Evolutionary conservation across 2,329 filamentous ascomycete species (phyloP).

Genomic region (Sarocladium strictum): DNA sequence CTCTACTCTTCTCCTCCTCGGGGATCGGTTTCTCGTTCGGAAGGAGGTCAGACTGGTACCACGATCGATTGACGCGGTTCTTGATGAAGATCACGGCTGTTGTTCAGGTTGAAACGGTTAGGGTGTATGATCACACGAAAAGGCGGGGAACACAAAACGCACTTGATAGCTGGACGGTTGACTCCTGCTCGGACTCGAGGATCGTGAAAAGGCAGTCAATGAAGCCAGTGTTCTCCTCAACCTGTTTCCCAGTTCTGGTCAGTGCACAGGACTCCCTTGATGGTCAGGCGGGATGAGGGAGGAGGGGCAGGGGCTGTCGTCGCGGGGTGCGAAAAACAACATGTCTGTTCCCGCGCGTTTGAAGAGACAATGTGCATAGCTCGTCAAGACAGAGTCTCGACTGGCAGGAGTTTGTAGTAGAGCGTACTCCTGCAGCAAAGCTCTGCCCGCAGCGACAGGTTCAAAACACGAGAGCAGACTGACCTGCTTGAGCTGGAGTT

Average conservation of each 20-base stretch:
- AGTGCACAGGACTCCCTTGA: constrained; percentile 13
- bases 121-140: constrained; percentile 6
- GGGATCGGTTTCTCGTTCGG: constrained; percentile 69
- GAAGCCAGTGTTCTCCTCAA: constrained; percentile 86
- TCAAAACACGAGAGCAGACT: constrained; percentile 20
- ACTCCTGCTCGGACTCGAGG: constrained; percentile 80
- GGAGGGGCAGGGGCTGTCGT: constrained; percentile 11
- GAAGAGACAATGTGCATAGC: background rate
- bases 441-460: background rate
- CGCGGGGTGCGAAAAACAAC: constrained; percentile 12
- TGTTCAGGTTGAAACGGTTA: constrained; percentile 12
- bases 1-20: constrained; percentile 82
- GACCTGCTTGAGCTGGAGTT: constrained; percentile 78
- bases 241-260: constrained; percentile 44
- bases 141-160: constrained; percentile 29
- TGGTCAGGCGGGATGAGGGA: background rate
- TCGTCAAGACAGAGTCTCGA: background rate
- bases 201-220: constrained; percentile 87
- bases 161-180: constrained; percentile 83
- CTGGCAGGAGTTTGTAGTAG: background rate
- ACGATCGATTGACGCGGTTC: constrained; percentile 91
- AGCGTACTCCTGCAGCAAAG: background rate
- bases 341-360: background rate
- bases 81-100: constrained; percentile 95
- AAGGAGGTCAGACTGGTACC: constrained; percentile 72